Percentiles rank a stretch among this genome's conserved stretches.
Conservation (phyloP, 2,329 filamentous ascomycete species). For the Ascochyta pisi region DNA sequence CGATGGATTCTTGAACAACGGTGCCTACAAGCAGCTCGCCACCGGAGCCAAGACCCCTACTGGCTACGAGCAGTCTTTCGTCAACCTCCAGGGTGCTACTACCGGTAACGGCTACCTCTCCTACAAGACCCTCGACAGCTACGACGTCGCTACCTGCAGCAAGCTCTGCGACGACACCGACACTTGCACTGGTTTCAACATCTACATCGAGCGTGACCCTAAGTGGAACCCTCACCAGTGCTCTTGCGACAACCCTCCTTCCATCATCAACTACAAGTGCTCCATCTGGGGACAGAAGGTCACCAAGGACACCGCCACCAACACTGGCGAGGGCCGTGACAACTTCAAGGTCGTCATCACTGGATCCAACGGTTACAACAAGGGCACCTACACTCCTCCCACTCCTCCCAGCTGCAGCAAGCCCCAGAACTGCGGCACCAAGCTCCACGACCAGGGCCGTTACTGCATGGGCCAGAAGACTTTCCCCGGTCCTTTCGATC, state of each 20-base stretch:
- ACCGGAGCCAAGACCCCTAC: conserved; percentile 28
- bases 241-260: conserved; percentile 28
- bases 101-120: conserved; percentile 30
- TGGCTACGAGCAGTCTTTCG: conserved; percentile 29
- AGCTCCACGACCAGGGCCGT: conserved; percentile 33
- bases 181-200: conserved; percentile 36
- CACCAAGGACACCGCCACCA: conserved; percentile 27
- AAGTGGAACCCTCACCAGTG: conserved; percentile 34
- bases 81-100: conserved; percentile 26
- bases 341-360: conserved; percentile 42
- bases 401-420: conserved; percentile 30
- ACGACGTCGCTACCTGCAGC: conserved; percentile 28
- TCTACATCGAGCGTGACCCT: conserved; percentile 36
- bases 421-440: conserved; percentile 30
- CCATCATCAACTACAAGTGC: conserved; percentile 35
- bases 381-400: conserved; percentile 26
- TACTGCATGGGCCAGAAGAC: conserved; percentile 36
- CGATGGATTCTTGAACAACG: conserved; percentile 33
- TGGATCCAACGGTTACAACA: conserved; percentile 44
- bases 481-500: conserved; percentile 37
- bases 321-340: conserved; percentile 26
- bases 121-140: conserved; percentile 34
- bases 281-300: conserved; percentile 33
- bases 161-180: conserved; percentile 26
- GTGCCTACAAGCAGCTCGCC: conserved; percentile 32